Percentiles rank a stretch among this genome's conserved stretches.
Evolutionary conservation across 2,329 filamentous ascomycete species (phyloP).

Genomic region (Fusarium acutatum): DNA sequence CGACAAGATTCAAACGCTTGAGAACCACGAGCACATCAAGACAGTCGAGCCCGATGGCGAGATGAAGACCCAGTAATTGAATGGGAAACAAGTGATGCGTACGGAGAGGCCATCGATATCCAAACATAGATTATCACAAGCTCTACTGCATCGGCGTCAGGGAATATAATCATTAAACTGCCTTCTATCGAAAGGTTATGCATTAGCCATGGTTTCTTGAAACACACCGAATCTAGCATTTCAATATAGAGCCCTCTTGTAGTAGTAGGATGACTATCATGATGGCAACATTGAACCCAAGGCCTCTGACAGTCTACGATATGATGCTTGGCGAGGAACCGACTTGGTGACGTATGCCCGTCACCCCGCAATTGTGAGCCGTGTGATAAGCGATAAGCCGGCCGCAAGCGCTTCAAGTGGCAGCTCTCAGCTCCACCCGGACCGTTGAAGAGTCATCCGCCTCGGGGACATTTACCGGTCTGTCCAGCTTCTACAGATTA

Average conservation of each 20-base stretch:
- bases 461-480: neutral
- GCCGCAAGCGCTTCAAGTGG: slow-evolving; percentile 19
- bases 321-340: slow-evolving; percentile 10
- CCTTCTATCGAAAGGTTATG: neutral
- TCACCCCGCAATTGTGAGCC: slow-evolving; percentile 21
- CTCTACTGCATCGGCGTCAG: slow-evolving; percentile 11
- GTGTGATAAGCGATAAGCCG: slow-evolving; percentile 34
- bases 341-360: slow-evolving; percentile 30
- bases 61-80: slow-evolving; percentile 74
- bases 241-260: neutral
- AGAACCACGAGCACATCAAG: slow-evolving; percentile 75
- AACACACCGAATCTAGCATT: neutral
- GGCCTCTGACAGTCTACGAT: neutral
- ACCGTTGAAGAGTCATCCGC: slow-evolving; percentile 28
- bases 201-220: neutral
- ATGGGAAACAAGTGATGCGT: neutral
- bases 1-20: slow-evolving; percentile 71
- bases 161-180: slow-evolving; percentile 12
- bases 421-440: slow-evolving; percentile 11
- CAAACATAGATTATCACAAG: slow-evolving; percentile 21
- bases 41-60: slow-evolving; percentile 76
- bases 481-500: neutral
- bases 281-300: neutral
- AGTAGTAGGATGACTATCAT: neutral
- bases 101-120: neutral